Evolutionary conservation across 495 filamentous ascomycete genomes (phyloP).

Genomic region (Letharia lupina): DNA sequence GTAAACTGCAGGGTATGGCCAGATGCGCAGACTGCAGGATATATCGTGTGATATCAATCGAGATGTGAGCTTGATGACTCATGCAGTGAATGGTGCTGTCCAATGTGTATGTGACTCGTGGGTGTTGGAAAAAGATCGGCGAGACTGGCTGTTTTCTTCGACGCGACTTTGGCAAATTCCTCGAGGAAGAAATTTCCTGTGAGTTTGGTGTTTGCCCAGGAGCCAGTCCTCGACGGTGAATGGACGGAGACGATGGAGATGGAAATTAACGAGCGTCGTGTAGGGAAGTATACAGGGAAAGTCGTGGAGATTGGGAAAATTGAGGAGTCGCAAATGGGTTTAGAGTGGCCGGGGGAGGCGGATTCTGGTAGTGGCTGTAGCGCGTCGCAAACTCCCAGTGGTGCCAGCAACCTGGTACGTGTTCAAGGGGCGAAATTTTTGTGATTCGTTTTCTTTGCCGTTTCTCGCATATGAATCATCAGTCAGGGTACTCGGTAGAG

Average conservation of each 20-base stretch:
- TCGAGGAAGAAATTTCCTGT: background rate
- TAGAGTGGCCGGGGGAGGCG: background rate
- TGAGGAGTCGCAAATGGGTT: constrained; percentile 4
- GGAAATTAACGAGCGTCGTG: constrained; percentile 11
- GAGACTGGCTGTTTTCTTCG: background rate
- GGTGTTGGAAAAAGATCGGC: constrained; percentile 11
- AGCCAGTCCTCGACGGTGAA: constrained; percentile 3
- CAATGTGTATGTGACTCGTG: background rate
- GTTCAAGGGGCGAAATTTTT: background rate
- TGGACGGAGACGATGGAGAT: background rate
- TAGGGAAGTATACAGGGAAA: background rate
- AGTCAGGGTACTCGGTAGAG: background rate
- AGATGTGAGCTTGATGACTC: background rate
- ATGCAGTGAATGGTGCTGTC: background rate
- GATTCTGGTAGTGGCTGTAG: background rate
- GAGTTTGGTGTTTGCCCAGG: constrained; percentile 7
- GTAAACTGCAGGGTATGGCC: background rate
- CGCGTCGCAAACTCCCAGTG: background rate
- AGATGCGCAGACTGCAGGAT: constrained; percentile 6
- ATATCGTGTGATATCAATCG: background rate
- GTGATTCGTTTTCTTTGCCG: background rate
- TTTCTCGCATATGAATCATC: background rate
- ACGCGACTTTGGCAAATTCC: constrained; percentile 8
- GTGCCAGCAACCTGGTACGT: background rate
- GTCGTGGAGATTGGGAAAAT: background rate